These are phyloP conservation scores for Cylindrotheca fusiformis DNA, from an alignment of 108 stramenopile genomes.

Conservation along the genomic window DNA sequence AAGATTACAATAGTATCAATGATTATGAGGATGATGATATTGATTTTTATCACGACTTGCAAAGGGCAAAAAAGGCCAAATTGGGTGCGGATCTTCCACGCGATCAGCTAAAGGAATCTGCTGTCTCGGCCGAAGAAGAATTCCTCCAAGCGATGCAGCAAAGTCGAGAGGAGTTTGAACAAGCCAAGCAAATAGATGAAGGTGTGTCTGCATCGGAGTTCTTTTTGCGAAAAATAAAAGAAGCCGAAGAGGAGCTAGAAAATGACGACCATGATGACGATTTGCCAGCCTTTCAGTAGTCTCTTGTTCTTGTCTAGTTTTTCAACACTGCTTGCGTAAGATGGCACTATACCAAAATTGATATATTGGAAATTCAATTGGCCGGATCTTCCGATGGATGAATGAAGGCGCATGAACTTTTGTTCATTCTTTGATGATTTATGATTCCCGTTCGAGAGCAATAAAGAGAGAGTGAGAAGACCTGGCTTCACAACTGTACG, in stretches of 20 bases:
- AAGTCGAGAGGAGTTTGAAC: background rate
- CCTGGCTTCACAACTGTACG: no score
- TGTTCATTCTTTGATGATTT: no score
- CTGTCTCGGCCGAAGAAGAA: conserved; percentile 1
- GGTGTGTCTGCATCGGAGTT: background rate
- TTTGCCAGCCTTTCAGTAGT: no score
- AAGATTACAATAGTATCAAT: background rate
- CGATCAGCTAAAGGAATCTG: conserved; percentile 9
- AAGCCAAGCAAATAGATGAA: conserved; percentile 8
- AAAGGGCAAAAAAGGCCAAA: conserved; percentile 11
- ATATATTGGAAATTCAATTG: no score
- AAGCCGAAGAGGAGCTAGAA: conserved; percentile 11
- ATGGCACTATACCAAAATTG: no score
- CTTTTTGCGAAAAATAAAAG: conserved; percentile 4
- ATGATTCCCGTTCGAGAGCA: no score
- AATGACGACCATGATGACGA: background rate
- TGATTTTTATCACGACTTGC: conserved; percentile 4
- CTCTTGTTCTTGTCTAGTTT: no score
- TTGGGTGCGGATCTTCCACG: conserved; percentile 5
- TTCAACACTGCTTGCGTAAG: no score
- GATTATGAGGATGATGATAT: background rate
- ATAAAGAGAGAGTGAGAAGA: no score
- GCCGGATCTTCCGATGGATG: no score
- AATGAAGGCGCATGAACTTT: no score
- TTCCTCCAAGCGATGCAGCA: conserved; percentile 10